These are phyloP conservation scores for Kalanchoe fedtschenkoi DNA, from an alignment of 164 flowering plant genomes.

Conservation along the genomic window DNA sequence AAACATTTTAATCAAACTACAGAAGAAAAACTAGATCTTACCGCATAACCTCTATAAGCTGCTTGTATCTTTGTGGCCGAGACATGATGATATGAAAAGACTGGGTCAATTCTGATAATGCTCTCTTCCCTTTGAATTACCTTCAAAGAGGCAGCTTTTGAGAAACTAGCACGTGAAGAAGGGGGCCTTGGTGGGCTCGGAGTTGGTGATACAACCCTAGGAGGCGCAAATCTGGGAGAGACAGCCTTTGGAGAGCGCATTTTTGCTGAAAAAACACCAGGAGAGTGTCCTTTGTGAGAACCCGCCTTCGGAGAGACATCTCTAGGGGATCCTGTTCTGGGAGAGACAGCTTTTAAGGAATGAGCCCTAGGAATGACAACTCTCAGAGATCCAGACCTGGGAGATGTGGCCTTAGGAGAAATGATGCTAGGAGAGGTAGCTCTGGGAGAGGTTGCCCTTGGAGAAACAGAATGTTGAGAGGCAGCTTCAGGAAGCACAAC, in stretches of 20 bases:
- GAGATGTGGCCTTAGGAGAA: slow-evolving; percentile 21
- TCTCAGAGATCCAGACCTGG: slow-evolving; percentile 18
- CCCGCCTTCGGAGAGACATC: not conserved
- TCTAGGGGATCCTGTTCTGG: not conserved
- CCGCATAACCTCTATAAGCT: not conserved
- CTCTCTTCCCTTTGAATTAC: not conserved
- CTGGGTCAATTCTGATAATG: not conserved
- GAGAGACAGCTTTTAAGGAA: not conserved
- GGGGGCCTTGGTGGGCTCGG: slow-evolving; percentile 4
- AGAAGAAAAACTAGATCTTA: not conserved
- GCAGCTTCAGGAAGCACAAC: slow-evolving; percentile 1
- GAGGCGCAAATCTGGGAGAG: not conserved
- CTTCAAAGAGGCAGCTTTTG: not conserved
- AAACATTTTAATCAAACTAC: not conserved
- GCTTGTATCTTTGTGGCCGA: slow-evolving; percentile 3
- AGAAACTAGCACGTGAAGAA: not conserved
- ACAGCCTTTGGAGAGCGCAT: not conserved
- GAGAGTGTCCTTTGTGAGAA: not conserved
- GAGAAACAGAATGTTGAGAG: slow-evolving; percentile 16
- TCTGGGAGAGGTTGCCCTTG: slow-evolving; percentile 15
- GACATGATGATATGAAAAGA: not conserved
- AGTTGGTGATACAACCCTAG: not conserved
- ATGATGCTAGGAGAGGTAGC: slow-evolving; percentile 19
- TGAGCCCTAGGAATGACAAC: slow-evolving; percentile 6
- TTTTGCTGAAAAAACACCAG: not conserved